Conservation (phyloP, 768 basidiomycete genomes). For the Mycena sanguinolenta region DNA sequence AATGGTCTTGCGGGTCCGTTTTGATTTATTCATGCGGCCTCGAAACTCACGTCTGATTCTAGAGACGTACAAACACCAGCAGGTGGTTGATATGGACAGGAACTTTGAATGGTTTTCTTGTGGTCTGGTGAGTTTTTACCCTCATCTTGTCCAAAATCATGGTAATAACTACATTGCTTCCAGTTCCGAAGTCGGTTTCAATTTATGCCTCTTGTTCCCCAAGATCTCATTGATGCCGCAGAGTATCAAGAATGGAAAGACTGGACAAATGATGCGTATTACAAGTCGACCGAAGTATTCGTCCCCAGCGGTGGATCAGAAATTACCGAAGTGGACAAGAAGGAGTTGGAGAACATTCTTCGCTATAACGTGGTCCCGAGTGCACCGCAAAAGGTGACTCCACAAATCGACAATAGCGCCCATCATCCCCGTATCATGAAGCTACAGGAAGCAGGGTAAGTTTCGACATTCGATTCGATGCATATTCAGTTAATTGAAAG, state of each 20-base stretch:
- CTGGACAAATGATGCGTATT: conserved; percentile 10
- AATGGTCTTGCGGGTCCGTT: conserved; percentile 7
- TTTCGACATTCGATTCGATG: too few species aligned
- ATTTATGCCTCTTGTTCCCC: neutral
- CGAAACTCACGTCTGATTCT: neutral
- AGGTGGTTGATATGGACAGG: conserved; percentile 17
- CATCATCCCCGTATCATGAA: too few species aligned
- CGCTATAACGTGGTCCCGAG: too few species aligned
- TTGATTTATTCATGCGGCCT: neutral
- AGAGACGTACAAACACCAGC: conserved; percentile 25
- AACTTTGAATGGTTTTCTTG: too few species aligned
- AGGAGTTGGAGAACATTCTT: neutral
- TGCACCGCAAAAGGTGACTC: too few species aligned
- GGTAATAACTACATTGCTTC: neutral
- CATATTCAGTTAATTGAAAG: too few species aligned
- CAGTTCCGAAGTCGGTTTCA: conserved; percentile 9
- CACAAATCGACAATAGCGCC: too few species aligned
- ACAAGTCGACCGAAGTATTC: neutral
- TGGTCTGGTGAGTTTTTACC: conserved; percentile 11
- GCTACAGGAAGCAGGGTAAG: too few species aligned
- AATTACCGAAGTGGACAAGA: neutral
- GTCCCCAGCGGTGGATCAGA: neutral
- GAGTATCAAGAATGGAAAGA: conserved; percentile 25
- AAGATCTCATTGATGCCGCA: neutral
- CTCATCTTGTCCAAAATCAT: neutral